Conservation (phyloP, 1,284 basidiomycete species). For the Ceratobasidium sp. region DNA sequence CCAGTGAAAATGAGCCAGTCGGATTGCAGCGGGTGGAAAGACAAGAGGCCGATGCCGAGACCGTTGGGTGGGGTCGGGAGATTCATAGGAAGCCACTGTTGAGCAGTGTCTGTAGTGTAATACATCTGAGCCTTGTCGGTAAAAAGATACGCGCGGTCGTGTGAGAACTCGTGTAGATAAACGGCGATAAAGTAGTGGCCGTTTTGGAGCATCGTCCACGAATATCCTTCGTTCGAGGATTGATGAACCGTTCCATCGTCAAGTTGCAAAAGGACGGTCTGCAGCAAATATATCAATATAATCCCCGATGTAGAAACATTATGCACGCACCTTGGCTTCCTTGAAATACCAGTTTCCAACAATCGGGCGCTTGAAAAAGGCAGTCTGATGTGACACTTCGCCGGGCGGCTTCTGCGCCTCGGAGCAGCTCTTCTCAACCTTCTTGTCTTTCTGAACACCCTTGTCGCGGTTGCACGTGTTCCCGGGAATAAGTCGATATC, state of each 20-base stretch:
- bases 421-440: conserved; percentile 79
- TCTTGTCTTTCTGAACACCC: conserved; percentile 78
- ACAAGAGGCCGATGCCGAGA: conserved; percentile 81
- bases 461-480: conserved; percentile 79
- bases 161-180: conserved; percentile 84
- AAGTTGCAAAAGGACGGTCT: conserved; percentile 89
- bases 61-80: conserved; percentile 82
- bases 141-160: conserved; percentile 91
- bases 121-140: conserved; percentile 75
- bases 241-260: conserved; percentile 87
- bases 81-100: conserved; percentile 73
- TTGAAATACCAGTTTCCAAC: conserved; percentile 73
- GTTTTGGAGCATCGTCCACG: conserved; percentile 79
- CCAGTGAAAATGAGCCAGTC: conserved; percentile 95
- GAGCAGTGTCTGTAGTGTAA: conserved; percentile 87
- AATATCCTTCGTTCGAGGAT: conserved; percentile 93
- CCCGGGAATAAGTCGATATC: conserved; percentile 92
- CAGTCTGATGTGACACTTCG: conserved; percentile 73
- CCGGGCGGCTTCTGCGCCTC: conserved; percentile 81
- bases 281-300: conserved; percentile 52
- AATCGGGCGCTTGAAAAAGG: conserved; percentile 51
- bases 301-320: not conserved
- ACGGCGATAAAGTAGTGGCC: conserved; percentile 81
- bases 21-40: conserved; percentile 86
- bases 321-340: conserved; percentile 69